Evolutionary conservation across 371 early-diverging fungal species (phyloP).

Genomic region (Paramicrosporidium saccamoebae): DNA sequence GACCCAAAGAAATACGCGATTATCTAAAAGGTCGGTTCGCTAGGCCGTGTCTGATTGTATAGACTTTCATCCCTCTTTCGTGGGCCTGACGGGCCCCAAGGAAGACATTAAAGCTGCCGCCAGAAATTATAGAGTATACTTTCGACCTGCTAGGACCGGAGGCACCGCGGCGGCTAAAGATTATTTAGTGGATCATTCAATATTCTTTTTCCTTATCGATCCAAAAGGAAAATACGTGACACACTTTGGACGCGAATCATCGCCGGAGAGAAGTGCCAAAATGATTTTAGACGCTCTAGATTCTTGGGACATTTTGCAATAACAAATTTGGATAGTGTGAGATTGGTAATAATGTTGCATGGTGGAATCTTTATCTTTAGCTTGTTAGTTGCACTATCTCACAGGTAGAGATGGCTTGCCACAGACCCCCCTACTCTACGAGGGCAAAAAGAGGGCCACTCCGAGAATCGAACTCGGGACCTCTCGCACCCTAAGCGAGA

Average conservation of each 20-base stretch:
- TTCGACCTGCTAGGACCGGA: conserved; percentile 42
- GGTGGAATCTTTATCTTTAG: too few species aligned
- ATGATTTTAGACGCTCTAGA: too few species aligned
- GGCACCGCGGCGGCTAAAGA: conserved; percentile 51
- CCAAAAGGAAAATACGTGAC: conserved; percentile 66
- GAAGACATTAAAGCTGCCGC: conserved; percentile 48
- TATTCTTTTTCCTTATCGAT: conserved; percentile 83
- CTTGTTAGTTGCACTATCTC: too few species aligned
- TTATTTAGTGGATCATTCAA: conserved; percentile 87
- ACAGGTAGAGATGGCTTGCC: too few species aligned
- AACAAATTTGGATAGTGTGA: too few species aligned
- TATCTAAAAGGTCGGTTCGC: conserved; percentile 36
- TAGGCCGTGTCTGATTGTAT: not conserved
- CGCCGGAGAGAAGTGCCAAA: too few species aligned
- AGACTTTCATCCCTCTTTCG: conserved; percentile 69
- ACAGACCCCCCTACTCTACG: too few species aligned
- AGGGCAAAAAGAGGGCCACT: conserved; percentile 6
- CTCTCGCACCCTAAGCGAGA: conserved; percentile 10
- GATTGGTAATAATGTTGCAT: too few species aligned
- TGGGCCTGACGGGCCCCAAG: conserved; percentile 64
- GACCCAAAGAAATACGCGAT: conserved; percentile 33
- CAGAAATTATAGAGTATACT: conserved; percentile 74
- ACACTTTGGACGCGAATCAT: conserved; percentile 58
- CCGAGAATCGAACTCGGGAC: conserved; percentile 10
- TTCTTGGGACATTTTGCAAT: too few species aligned